phyloP scores from a whole-genome alignment of 768 basidiomycete species.

The Fistulinella prunicolor region DNA sequence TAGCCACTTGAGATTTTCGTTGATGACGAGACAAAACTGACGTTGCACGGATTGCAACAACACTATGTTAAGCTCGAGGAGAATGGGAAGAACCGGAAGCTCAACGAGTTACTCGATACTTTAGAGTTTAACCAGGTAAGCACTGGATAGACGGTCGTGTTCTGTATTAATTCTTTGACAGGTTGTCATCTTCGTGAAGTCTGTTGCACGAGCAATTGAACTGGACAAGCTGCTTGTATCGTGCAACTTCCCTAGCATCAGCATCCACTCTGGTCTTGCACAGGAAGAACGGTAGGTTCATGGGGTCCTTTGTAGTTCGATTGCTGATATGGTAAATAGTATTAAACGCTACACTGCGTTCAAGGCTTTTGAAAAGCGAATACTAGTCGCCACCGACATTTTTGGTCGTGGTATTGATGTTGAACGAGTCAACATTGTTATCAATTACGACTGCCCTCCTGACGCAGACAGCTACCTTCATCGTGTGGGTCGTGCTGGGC shows the following conservation, averaged over 20 bases:
- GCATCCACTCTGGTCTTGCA: constrained; percentile 90
- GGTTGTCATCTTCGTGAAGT: constrained; percentile 99
- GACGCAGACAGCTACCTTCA: constrained; percentile 99
- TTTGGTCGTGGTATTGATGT: constrained; percentile 99
- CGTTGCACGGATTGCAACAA: constrained; percentile 96
- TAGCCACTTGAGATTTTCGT: constrained; percentile 99
- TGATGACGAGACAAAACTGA: constrained; percentile 98
- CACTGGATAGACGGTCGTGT: background rate
- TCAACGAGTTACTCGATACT: constrained; percentile 92
- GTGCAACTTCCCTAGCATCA: constrained; percentile 98
- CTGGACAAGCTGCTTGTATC: constrained; percentile 93
- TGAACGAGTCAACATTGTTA: constrained; percentile 98
- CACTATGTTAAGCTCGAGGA: constrained; percentile 98
- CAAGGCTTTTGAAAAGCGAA: constrained; percentile 99
- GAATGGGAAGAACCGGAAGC: constrained; percentile 90
- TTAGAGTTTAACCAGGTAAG: constrained; percentile 97
- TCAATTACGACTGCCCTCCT: constrained; percentile 97
- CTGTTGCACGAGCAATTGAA: constrained; percentile 94
- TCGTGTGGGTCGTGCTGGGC: constrained; percentile 97
- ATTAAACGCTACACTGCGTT: constrained; percentile 96
- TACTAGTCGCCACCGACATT: constrained; percentile 97
- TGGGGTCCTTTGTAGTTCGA: background rate
- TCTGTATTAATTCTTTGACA: constrained; percentile 30
- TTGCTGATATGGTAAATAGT: constrained; percentile 38
- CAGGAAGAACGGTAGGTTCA: constrained; percentile 90